Conservation (phyloP, 2,329 filamentous ascomycete species). For the Trichoderma hamatum region DNA sequence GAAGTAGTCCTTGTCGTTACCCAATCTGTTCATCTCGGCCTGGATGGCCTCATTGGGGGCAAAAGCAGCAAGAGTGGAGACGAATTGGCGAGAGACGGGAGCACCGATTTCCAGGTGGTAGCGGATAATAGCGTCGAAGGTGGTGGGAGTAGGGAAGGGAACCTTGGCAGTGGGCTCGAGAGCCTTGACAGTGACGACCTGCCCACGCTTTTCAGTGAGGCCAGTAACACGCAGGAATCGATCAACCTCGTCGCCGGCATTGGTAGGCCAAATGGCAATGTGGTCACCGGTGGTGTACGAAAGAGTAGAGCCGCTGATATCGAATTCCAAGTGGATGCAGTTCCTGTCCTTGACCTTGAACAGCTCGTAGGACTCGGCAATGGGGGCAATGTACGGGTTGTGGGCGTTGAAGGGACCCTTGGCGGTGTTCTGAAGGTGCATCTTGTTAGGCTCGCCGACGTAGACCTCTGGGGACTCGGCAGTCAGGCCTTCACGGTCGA, state of each 20-base stretch:
- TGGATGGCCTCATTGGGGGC: conserved; percentile 83
- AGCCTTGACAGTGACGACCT: conserved; percentile 84
- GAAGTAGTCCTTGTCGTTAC: conserved; percentile 94
- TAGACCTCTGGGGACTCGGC: conserved; percentile 82
- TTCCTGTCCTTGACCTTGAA: conserved; percentile 90
- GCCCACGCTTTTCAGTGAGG: conserved; percentile 74
- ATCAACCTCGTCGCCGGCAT: conserved; percentile 89
- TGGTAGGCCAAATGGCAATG: conserved; percentile 96
- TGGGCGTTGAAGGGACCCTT: conserved; percentile 95
- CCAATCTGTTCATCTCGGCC: conserved; percentile 84
- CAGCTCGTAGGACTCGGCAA: conserved; percentile 85
- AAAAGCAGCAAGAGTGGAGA: conserved; percentile 85
- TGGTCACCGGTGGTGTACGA: conserved; percentile 97
- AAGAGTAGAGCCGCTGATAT: conserved; percentile 85
- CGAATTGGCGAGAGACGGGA: conserved; percentile 93
- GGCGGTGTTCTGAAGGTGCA: conserved; percentile 81
- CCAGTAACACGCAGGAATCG: conserved; percentile 81
- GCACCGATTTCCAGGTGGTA: conserved; percentile 98
- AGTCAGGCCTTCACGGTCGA: conserved; percentile 72
- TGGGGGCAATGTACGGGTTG: conserved; percentile 95
- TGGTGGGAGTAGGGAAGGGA: conserved; percentile 95
- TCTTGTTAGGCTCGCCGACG: conserved; percentile 93
- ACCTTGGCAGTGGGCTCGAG: conserved; percentile 96
- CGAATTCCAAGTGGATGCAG: conserved; percentile 95
- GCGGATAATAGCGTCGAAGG: conserved; percentile 87